A percentile compares a stretch with the other conserved stretches of the same genome.
phyloP scores from a whole-genome alignment of 2,329 filamentous ascomycete genomes.

The Hypoxylon sp. region DNA sequence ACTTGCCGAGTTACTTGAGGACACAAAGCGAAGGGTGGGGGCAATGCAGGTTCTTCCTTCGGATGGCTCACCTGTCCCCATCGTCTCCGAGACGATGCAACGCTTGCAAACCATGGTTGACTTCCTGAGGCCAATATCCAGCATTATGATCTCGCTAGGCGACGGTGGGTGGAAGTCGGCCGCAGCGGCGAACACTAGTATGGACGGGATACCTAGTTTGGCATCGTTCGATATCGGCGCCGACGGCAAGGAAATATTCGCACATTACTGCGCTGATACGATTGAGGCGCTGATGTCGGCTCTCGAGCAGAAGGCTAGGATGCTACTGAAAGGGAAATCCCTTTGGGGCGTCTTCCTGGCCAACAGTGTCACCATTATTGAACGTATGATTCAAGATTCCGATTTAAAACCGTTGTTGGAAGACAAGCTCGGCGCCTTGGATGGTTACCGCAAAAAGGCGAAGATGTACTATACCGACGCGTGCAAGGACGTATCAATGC shows the following conservation, averaged over 20 bases:
- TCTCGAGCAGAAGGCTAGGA: slow-evolving; percentile 80
- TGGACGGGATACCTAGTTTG: slow-evolving; percentile 77
- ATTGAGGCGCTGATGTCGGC: slow-evolving; percentile 84
- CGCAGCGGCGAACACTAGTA: slow-evolving; percentile 66
- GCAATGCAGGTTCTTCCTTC: slow-evolving; percentile 77
- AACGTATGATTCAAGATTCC: slow-evolving; percentile 85
- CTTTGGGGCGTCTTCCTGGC: slow-evolving; percentile 90
- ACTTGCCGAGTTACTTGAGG: slow-evolving; percentile 85
- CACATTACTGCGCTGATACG: slow-evolving; percentile 90
- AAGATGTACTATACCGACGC: slow-evolving; percentile 85
- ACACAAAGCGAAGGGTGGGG: slow-evolving; percentile 80
- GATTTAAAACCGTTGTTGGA: slow-evolving; percentile 82
- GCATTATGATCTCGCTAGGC: slow-evolving; percentile 91
- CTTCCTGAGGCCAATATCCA: slow-evolving; percentile 87
- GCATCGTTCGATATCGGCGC: slow-evolving; percentile 89
- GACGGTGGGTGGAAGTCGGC: slow-evolving; percentile 88
- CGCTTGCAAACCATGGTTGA: slow-evolving; percentile 88
- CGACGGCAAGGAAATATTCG: slow-evolving; percentile 89
- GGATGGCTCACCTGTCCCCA: slow-evolving; percentile 83
- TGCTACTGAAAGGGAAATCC: slow-evolving; percentile 82
- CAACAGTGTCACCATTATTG: slow-evolving; percentile 87
- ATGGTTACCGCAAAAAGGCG: slow-evolving; percentile 90
- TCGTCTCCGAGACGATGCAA: slow-evolving; percentile 88
- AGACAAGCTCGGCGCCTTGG: slow-evolving; percentile 76
- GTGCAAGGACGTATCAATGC: slow-evolving; percentile 88